These are phyloP conservation scores for Xylariaceae sp. DNA, from an alignment of 2,329 filamentous ascomycete genomes.

Conservation along the genomic window DNA sequence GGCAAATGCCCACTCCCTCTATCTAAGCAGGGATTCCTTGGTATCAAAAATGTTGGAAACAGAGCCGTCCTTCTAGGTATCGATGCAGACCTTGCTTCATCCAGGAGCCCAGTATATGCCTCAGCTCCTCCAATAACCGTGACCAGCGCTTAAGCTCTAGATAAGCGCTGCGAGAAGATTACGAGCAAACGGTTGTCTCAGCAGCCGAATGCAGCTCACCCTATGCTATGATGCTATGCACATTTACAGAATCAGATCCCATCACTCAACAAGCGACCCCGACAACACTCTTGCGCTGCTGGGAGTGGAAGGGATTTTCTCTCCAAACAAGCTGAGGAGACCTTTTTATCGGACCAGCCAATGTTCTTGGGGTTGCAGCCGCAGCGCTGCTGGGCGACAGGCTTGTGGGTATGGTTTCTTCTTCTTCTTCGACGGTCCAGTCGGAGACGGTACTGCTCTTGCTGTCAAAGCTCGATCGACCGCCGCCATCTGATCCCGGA, in stretches of 20 bases:
- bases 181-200: constrained; percentile 17
- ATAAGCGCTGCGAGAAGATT: constrained; percentile 16
- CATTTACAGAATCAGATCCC: constrained; percentile 21
- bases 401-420: constrained; percentile 42
- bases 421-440: constrained; percentile 41
- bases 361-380: constrained; percentile 32
- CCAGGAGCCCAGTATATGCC: constrained; percentile 10
- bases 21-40: constrained; percentile 12
- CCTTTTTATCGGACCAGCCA: constrained; percentile 31
- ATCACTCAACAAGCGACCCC: constrained; percentile 46
- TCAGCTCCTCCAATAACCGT: background rate
- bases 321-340: constrained; percentile 20
- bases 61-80: constrained; percentile 10
- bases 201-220: constrained; percentile 22
- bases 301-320: constrained; percentile 22
- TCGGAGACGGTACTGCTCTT: constrained; percentile 44
- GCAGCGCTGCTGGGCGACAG: constrained; percentile 45
- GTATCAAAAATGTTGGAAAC: constrained; percentile 14
- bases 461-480: constrained; percentile 40
- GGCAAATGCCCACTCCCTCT: background rate
- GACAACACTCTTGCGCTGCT: constrained; percentile 38
- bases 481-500: constrained; percentile 25
- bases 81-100: constrained; percentile 10
- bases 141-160: no score
- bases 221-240: constrained; percentile 19